Percentiles rank a stretch among this genome's conserved stretches.
Evolutionary conservation across 768 basidiomycete genomes (phyloP).

Genomic region (Melanogaster broomeanus): DNA sequence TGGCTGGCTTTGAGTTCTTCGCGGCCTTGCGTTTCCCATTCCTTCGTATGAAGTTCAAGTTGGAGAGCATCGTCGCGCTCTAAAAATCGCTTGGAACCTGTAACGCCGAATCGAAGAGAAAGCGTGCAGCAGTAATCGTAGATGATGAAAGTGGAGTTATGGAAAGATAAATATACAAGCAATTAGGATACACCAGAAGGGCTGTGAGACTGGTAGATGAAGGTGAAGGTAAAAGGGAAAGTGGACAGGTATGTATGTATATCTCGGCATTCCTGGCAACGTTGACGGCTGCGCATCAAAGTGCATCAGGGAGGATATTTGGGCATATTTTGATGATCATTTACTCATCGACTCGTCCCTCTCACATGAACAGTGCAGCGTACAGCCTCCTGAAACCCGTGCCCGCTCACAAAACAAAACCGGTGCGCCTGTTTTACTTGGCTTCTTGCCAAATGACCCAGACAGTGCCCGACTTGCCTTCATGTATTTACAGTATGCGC

Average conservation of each 20-base stretch:
- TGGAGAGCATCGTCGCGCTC: constrained; percentile 22
- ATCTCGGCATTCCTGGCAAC: constrained; percentile 23
- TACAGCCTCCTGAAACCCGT: background rate
- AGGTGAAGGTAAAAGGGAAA: background rate
- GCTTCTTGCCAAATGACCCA: background rate
- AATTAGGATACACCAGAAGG: background rate
- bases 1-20: constrained; percentile 15
- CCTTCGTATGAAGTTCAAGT: constrained; percentile 25
- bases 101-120: background rate
- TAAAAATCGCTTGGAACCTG: background rate
- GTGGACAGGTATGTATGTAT: constrained; percentile 1
- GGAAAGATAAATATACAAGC: background rate
- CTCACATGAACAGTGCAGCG: constrained; percentile 18
- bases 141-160: background rate
- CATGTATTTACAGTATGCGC: no score
- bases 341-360: background rate
- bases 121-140: background rate
- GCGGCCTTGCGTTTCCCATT: constrained; percentile 27
- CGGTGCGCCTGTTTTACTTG: background rate
- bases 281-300: constrained; percentile 12
- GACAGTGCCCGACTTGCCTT: no score
- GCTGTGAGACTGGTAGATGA: background rate
- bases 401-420: background rate
- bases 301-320: constrained; percentile 18
- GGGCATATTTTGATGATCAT: constrained; percentile 12